These are phyloP conservation scores for Cardamine chenopodiifolia DNA, from an alignment of 345 rosid species.

Conservation along the genomic window DNA sequence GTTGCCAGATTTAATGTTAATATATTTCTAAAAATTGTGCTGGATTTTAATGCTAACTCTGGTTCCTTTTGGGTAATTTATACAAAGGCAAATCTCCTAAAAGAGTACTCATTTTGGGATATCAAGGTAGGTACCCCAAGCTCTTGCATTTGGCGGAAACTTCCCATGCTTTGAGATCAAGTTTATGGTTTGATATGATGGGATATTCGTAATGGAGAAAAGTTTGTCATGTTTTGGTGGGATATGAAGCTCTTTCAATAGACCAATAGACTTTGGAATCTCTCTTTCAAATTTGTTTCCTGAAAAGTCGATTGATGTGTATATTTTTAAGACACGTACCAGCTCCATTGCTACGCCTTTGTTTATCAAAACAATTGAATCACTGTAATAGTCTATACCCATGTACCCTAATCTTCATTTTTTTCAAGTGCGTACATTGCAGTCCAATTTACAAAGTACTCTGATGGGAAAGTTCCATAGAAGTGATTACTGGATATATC, in stretches of 20 bases:
- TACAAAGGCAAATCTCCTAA: no score
- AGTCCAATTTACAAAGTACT: slow-evolving; percentile 12
- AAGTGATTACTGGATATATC: slow-evolving; percentile 14
- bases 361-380: neutral
- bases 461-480: neutral
- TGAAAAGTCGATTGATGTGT: neutral
- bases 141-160: no score
- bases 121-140: no score
- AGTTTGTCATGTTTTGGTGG: no score
- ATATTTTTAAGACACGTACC: neutral
- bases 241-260: slow-evolving; percentile 2
- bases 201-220: no score
- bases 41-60: no score
- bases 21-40: no score
- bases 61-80: no score
- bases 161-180: no score
- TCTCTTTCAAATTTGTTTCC: slow-evolving; percentile 33
- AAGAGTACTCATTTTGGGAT: no score
- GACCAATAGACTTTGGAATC: slow-evolving; percentile 37
- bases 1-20: no score
- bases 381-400: neutral
- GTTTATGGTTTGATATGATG: no score
- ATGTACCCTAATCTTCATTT: neutral
- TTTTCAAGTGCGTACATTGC: neutral
- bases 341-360: neutral